Percentiles rank a stretch among this genome's conserved stretches.
phyloP scores from a whole-genome alignment of 192 early-diverging fungal genomes.

The Coemansia sp. region DNA sequence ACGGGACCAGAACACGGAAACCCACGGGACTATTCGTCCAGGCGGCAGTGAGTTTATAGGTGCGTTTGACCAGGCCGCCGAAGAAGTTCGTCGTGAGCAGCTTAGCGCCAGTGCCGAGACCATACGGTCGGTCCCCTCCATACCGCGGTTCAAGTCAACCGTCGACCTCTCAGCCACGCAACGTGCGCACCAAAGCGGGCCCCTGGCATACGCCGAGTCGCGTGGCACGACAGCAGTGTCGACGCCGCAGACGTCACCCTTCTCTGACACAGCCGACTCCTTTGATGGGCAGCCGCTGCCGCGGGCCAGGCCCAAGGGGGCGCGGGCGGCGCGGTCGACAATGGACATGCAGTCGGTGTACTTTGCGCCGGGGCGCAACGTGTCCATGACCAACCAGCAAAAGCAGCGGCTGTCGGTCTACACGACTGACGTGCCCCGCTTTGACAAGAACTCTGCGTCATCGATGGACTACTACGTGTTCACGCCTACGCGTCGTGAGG shows the following conservation, averaged over 20 bases:
- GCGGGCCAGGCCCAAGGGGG: conserved; percentile 27
- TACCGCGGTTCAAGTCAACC: conserved; percentile 24
- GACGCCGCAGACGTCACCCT: conserved; percentile 19
- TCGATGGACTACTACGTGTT: conserved; percentile 53
- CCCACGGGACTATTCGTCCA: neutral
- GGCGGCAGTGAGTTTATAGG: conserved; percentile 23
- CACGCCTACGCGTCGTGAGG: conserved; percentile 27
- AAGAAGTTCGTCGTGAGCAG: conserved; percentile 26
- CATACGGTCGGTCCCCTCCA: neutral
- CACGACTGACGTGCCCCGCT: conserved; percentile 7
- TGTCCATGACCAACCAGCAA: conserved; percentile 44
- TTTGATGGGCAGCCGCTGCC: conserved; percentile 7
- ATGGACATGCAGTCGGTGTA: conserved; percentile 50
- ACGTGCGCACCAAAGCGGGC: conserved; percentile 12
- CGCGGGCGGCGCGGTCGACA: conserved; percentile 22
- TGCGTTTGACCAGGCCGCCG: conserved; percentile 44
- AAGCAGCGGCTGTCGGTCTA: conserved; percentile 30
- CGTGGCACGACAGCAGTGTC: conserved; percentile 8
- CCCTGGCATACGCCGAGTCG: conserved; percentile 11
- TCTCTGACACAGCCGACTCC: neutral
- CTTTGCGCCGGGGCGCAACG: conserved; percentile 51
- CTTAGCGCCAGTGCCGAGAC: conserved; percentile 11
- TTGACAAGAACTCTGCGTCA: conserved; percentile 43
- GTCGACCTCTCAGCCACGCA: conserved; percentile 35
- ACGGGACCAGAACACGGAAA: neutral